Evolutionary conservation across 768 basidiomycete genomes (phyloP).

Genomic region (Leccinum aurantiacum): DNA sequence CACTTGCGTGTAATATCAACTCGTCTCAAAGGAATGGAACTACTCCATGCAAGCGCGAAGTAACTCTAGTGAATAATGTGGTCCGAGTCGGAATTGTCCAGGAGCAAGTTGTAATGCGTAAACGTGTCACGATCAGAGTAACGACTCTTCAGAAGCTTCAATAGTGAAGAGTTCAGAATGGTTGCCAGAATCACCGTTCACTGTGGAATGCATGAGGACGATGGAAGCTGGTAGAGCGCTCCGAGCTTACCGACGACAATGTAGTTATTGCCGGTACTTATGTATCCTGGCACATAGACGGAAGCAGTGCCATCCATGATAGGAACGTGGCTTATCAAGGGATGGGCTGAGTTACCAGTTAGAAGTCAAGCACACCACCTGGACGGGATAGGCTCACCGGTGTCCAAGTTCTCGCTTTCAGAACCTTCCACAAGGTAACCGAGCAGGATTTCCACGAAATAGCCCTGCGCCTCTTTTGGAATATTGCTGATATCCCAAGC

Average conservation of each 20-base stretch:
- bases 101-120: background rate
- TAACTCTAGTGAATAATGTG: background rate
- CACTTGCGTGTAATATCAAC: constrained; percentile 1
- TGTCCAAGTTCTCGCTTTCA: constrained; percentile 46
- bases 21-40: constrained; percentile 7
- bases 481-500: constrained; percentile 42
- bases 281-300: constrained; percentile 53
- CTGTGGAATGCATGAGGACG: constrained; percentile 34
- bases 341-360: constrained; percentile 42
- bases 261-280: constrained; percentile 44
- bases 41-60: constrained; percentile 4
- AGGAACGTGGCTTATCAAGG: constrained; percentile 56
- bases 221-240: background rate
- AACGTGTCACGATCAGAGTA: background rate
- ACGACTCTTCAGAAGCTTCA: background rate
- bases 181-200: constrained; percentile 70
- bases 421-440: constrained; percentile 38
- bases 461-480: constrained; percentile 35
- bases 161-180: constrained; percentile 61
- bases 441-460: constrained; percentile 45
- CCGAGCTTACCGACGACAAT: constrained; percentile 58
- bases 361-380: background rate
- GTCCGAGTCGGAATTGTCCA: background rate
- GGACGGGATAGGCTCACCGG: constrained; percentile 36
- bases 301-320: constrained; percentile 44